Evolutionary conservation across 768 basidiomycete species (phyloP), one percentile per base, ranked within the genome.

Genomic region (Melanogaster broomeanus): DNA sequence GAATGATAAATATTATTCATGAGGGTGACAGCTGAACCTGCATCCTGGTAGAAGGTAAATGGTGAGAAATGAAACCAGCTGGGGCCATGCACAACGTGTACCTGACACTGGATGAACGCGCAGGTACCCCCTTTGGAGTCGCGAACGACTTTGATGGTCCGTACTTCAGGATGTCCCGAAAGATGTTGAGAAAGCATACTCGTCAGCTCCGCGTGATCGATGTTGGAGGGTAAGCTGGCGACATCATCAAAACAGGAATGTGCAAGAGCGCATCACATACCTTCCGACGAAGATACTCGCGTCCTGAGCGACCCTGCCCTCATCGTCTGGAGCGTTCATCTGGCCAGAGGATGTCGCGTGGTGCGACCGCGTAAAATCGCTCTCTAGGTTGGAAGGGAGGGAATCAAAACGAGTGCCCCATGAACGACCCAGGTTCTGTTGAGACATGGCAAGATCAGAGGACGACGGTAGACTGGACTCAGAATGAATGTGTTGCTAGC

Each of bases 81-180:
- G 8, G n/a, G 13, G n/a, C 30, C 12, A 18, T 42, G 45, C 45
- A 45, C 49, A 42, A 16, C 39, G 56, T 75, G 39, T 61, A 90
- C 90, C 76, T 89, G 80, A 76, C 89, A 91, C 69, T 92, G 90
- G 21, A 90, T 84, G 65, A 93, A 93, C 50, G 90, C 90, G 62
- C 90, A 92, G 40, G 87, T 81, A 13, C 88, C 85, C 34, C 87
- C 87, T 65, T 84, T 87, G 51, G 78, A 80, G 66, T 90, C 87
- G 49, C 84, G 84, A 37, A 90, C 80, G 46, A 90, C 83, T 51
- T 81, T 81, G 66, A 91, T 77, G 43, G 78, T 79, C 65, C 82
- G 85, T 57, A 90, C 73, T 53, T 84, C 80, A 0, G 80, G 74
- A 63, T 87, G 79, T 47, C 79, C 78, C 7, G 84, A 83, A 48